Conservation (phyloP, 495 filamentous ascomycete species). For the Neurospora africana region DNA sequence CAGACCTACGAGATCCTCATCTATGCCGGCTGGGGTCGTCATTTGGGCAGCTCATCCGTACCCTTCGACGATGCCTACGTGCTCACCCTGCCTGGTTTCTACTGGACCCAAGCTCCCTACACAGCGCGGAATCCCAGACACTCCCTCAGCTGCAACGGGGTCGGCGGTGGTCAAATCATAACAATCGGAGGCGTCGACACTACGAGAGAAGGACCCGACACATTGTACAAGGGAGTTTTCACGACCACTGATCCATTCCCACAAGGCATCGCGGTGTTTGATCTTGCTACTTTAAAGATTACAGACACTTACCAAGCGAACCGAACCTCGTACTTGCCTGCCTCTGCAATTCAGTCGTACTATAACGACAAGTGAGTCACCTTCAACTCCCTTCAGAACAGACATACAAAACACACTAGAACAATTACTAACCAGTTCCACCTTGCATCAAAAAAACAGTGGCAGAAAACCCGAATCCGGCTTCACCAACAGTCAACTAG, state of each 20-base stretch:
- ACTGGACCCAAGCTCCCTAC: conserved; percentile 16
- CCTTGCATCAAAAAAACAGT: neutral
- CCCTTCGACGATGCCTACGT: conserved; percentile 18
- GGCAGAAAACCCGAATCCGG: neutral
- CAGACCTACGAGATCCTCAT: conserved; percentile 17
- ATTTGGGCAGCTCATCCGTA: conserved; percentile 4
- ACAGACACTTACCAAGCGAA: conserved; percentile 3
- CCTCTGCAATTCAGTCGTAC: conserved; percentile 3
- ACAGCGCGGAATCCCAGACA: conserved; percentile 9
- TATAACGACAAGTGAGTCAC: conserved; percentile 12
- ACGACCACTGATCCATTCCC: conserved; percentile 12
- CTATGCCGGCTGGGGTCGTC: conserved; percentile 16
- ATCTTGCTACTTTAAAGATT: conserved; percentile 8
- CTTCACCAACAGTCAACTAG: neutral
- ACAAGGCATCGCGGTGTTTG: conserved; percentile 13
- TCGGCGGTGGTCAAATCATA: conserved; percentile 14
- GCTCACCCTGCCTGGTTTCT: conserved; percentile 16
- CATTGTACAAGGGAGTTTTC: conserved; percentile 8
- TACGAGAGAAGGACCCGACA: neutral
- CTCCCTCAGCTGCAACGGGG: conserved; percentile 13
- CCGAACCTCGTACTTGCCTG: conserved; percentile 1
- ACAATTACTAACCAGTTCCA: neutral
- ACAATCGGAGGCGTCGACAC: conserved; percentile 17
- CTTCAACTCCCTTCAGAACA: neutral
- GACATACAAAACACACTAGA: neutral